phyloP scores from a whole-genome alignment of 2,329 filamentous ascomycete species.

The Stylonectria norvegica region DNA sequence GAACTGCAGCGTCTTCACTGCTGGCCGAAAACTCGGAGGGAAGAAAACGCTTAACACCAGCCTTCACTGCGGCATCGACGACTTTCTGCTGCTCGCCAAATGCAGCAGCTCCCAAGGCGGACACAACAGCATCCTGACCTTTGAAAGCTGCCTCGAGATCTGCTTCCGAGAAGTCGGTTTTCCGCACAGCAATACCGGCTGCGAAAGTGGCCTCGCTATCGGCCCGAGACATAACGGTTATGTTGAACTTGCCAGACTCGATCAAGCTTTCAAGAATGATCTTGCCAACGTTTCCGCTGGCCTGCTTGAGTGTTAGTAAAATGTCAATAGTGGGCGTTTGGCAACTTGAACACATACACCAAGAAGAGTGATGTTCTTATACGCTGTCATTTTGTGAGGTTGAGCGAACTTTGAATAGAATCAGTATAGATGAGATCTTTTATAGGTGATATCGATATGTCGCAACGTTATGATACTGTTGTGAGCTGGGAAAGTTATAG shows the following conservation, averaged over 20 bases:
- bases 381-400: no score
- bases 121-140: constrained; percentile 31
- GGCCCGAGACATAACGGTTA: constrained; percentile 11
- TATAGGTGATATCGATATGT: no score
- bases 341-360: constrained; percentile 1
- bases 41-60: constrained; percentile 52
- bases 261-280: constrained; percentile 13
- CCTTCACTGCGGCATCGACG: constrained; percentile 50
- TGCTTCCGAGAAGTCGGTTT: constrained; percentile 13
- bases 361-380: no score
- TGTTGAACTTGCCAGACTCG: constrained; percentile 6
- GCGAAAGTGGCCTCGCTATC: constrained; percentile 11
- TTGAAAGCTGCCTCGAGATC: constrained; percentile 10
- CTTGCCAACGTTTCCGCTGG: constrained; percentile 16
- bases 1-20: constrained; percentile 23
- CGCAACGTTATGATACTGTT: no score
- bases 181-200: constrained; percentile 5
- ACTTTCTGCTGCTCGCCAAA: constrained; percentile 45
- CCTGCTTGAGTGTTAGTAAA: no score
- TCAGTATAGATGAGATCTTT: no score
- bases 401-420: no score
- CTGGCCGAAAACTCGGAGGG: constrained; percentile 47
- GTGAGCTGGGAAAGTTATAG: no score
- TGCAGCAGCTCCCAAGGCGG: constrained; percentile 38
- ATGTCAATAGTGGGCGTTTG: background rate